Percentiles rank a stretch among this genome's conserved stretches.
phyloP scores from a whole-genome alignment of 768 basidiomycete species.

The Cystobasidium onofrii region DNA sequence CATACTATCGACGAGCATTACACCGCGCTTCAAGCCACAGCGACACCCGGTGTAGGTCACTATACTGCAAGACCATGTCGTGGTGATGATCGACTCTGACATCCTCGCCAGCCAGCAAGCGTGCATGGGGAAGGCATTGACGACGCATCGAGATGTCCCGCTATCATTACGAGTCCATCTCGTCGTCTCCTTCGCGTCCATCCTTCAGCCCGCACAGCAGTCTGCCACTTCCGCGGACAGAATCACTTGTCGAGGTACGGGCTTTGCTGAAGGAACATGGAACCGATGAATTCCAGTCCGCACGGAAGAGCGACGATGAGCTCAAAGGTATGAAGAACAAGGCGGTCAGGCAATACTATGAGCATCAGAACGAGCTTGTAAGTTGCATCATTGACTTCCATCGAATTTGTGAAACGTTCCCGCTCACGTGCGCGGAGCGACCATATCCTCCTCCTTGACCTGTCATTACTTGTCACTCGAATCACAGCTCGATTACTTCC shows the following conservation, averaged over 20 bases:
- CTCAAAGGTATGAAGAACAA: slow-evolving; percentile 27
- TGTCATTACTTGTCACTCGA: neutral
- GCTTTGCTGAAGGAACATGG: slow-evolving; percentile 19
- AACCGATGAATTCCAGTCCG: neutral
- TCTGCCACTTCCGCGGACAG: neutral
- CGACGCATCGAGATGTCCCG: neutral
- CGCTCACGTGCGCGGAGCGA: neutral
- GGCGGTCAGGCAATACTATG: slow-evolving; percentile 13
- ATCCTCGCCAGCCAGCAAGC: neutral
- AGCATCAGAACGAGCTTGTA: slow-evolving; percentile 17
- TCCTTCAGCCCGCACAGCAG: neutral
- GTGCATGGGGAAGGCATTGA: neutral
- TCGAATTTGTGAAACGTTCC: neutral
- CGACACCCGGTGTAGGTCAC: too few species aligned
- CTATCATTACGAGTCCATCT: neutral
- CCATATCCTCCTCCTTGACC: neutral
- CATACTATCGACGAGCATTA: too few species aligned
- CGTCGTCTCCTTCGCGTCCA: neutral
- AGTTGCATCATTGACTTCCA: neutral
- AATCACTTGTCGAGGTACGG: neutral
- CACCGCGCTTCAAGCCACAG: too few species aligned
- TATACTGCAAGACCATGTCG: too few species aligned
- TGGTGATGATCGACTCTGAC: neutral
- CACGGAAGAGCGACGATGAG: slow-evolving; percentile 5
- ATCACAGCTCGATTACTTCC: slow-evolving; percentile 27